Percentiles rank a stretch among this genome's conserved stretches.
Conservation (phyloP, 1,139 yeast genomes). For the Hyphopichia khmerensis region DNA sequence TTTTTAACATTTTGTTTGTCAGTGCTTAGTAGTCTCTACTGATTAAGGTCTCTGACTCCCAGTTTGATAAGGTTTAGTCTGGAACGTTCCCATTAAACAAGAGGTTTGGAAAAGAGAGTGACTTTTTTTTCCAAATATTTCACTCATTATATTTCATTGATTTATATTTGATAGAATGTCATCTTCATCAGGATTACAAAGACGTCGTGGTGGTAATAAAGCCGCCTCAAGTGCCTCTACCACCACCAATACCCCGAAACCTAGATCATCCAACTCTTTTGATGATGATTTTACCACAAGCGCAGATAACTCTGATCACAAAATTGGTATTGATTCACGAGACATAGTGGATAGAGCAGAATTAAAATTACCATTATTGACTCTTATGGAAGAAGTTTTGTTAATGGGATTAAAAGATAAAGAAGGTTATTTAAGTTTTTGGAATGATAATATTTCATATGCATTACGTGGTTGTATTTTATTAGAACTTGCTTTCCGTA, state of each 20-base stretch:
- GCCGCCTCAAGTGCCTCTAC: constrained; percentile 12
- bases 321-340: constrained; percentile 81
- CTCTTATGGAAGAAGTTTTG: constrained; percentile 94
- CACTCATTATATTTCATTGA: too few relatives aligned
- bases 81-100: too few relatives aligned
- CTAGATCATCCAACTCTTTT: constrained; percentile 15
- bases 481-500: constrained; percentile 88
- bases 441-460: constrained; percentile 97
- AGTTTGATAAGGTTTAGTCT: too few relatives aligned
- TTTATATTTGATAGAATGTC: too few relatives aligned
- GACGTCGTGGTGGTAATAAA: constrained; percentile 45
- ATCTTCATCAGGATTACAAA: constrained; percentile 23
- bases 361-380: constrained; percentile 63
- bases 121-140: too few relatives aligned
- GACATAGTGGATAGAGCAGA: constrained; percentile 55
- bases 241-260: constrained; percentile 9
- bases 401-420: constrained; percentile 91
- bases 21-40: too few relatives aligned
- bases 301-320: constrained; percentile 36
- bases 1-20: too few relatives aligned
- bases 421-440: constrained; percentile 93
- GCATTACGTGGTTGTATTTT: constrained; percentile 93
- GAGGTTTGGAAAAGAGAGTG: too few relatives aligned
- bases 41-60: too few relatives aligned
- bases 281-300: constrained; percentile 16